Conservation (phyloP, 768 basidiomycete species). For the Rhizopogon sp. region DNA sequence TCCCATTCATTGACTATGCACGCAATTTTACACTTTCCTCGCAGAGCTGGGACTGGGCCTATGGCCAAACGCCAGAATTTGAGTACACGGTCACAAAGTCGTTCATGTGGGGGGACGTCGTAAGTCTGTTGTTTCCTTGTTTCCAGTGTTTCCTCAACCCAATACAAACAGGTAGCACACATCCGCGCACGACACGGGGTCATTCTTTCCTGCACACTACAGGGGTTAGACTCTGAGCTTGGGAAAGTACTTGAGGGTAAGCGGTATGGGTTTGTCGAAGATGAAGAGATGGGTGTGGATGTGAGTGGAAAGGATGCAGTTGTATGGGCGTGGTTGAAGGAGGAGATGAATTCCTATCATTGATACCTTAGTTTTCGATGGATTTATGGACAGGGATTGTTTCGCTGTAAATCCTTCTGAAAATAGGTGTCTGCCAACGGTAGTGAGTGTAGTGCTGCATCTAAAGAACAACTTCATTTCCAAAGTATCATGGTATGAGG, state of each 20-base stretch:
- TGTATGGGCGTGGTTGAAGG: conserved; percentile 22
- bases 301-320: conserved; percentile 6
- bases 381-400: background rate
- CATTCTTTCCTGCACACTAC: conserved; percentile 41
- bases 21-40: background rate
- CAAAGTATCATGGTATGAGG: background rate
- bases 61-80: conserved; percentile 93
- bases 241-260: conserved; percentile 26
- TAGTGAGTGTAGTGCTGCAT: background rate
- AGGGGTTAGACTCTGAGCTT: conserved; percentile 7
- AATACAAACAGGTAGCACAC: conserved; percentile 31
- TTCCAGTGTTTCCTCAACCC: background rate
- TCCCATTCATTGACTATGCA: background rate
- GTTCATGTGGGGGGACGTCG: conserved; percentile 52
- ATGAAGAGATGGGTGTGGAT: conserved; percentile 9
- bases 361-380: background rate
- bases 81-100: conserved; percentile 45
- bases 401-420: background rate
- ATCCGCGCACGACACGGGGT: conserved; percentile 64
- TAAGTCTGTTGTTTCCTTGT: conserved; percentile 20
- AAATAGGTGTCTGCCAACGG: no score
- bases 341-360: conserved; percentile 15
- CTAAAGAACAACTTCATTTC: background rate
- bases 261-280: conserved; percentile 35
- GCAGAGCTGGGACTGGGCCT: conserved; percentile 91